These are phyloP conservation scores for Clathrospora elynae DNA, from an alignment of 2,329 filamentous ascomycete genomes.

Conservation along the genomic window DNA sequence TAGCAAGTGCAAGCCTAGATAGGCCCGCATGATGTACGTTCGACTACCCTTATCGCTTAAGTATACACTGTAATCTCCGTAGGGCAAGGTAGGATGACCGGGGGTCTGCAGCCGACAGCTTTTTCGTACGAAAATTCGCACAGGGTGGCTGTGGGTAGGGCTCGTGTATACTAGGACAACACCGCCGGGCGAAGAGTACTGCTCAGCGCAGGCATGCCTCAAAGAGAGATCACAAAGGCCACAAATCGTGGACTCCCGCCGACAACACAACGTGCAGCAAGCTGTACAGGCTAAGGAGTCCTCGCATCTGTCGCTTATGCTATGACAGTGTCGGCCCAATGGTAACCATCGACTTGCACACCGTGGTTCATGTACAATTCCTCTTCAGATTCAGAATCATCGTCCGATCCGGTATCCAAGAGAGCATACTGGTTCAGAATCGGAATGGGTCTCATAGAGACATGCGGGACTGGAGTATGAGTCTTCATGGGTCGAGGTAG, in stretches of 20 bases:
- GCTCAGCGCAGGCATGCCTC: not conserved
- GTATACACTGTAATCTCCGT: too few species aligned
- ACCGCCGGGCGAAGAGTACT: not conserved
- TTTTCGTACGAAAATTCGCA: not conserved
- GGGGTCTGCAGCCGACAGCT: not conserved
- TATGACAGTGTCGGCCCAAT: conserved; percentile 29
- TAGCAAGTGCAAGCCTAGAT: not conserved
- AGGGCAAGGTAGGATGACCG: not conserved
- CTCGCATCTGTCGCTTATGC: conserved; percentile 14
- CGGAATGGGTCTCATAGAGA: conserved; percentile 25
- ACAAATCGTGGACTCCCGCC: not conserved
- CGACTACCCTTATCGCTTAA: not conserved
- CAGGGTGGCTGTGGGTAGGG: not conserved
- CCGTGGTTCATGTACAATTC: conserved; percentile 30
- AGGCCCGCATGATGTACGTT: not conserved
- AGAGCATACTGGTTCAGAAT: conserved; percentile 41
- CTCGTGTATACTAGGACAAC: not conserved
- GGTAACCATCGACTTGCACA: conserved; percentile 22
- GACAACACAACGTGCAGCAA: not conserved
- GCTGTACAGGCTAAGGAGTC: not conserved
- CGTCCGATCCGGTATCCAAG: conserved; percentile 34
- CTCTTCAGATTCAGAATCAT: conserved; percentile 34
- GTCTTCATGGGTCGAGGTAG: conserved; percentile 46
- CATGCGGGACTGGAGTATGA: conserved; percentile 10
- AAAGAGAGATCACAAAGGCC: too few species aligned